Evolutionary conservation across 2,329 filamentous ascomycete genomes (phyloP).

Genomic region (Didymella arachidicola): DNA sequence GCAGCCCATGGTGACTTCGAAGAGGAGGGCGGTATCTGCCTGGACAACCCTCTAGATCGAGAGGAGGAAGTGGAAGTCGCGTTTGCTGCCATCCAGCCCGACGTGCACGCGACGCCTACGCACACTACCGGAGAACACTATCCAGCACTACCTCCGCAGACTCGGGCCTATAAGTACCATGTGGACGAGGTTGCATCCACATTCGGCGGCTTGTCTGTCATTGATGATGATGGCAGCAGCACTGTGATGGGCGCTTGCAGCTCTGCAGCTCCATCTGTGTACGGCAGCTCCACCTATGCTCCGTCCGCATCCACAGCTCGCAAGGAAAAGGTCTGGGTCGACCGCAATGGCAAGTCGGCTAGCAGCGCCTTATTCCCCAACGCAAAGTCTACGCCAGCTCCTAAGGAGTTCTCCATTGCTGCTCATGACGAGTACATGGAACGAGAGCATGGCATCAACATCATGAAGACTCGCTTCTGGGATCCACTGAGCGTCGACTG

Average conservation of each 20-base stretch:
- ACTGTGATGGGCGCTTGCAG: slow-evolving; percentile 21
- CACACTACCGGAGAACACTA: slow-evolving; percentile 15
- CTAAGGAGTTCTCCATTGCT: slow-evolving; percentile 41
- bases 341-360: slow-evolving; percentile 29
- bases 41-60: slow-evolving; percentile 28
- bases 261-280: background rate
- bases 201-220: slow-evolving; percentile 30
- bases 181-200: slow-evolving; percentile 19
- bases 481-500: slow-evolving; percentile 61
- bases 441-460: slow-evolving; percentile 45
- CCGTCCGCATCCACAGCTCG: slow-evolving; percentile 14
- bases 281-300: slow-evolving; percentile 4
- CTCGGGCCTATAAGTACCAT: background rate
- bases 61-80: slow-evolving; percentile 29
- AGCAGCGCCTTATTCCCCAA: slow-evolving; percentile 48
- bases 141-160: slow-evolving; percentile 33
- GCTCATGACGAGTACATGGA: slow-evolving; percentile 40
- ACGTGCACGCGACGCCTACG: background rate
- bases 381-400: slow-evolving; percentile 40
- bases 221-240: slow-evolving; percentile 16
- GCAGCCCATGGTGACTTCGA: slow-evolving; percentile 41
- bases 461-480: slow-evolving; percentile 53
- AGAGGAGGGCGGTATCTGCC: slow-evolving; percentile 36
- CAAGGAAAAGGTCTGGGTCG: slow-evolving; percentile 35
- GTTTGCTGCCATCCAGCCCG: slow-evolving; percentile 39